Evolutionary conservation across 1,139 yeast species (phyloP).

Genomic region (Taiozyma sp.): DNA sequence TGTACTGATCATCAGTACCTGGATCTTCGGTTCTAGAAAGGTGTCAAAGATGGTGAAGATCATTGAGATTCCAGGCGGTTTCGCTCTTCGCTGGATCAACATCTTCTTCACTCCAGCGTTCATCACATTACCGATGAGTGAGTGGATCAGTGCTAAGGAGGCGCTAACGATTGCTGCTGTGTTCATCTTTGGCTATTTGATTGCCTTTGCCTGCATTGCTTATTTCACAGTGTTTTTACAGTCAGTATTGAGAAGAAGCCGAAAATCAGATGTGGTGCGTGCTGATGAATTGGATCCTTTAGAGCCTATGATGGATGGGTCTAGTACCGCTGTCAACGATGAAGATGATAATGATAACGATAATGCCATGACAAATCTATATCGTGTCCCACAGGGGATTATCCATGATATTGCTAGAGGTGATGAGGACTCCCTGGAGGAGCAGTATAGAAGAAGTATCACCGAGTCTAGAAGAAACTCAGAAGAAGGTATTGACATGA

Average conservation of each 20-base stretch:
- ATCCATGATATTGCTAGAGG: constrained; percentile 20
- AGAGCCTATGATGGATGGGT: constrained; percentile 10
- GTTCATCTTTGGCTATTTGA: constrained; percentile 58
- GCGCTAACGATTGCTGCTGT: constrained; percentile 74
- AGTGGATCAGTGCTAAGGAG: constrained; percentile 58
- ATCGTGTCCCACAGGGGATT: constrained; percentile 15
- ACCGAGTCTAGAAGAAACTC: constrained; percentile 1
- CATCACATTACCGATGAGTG: constrained; percentile 63
- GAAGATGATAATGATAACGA: neutral
- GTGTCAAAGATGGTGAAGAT: constrained; percentile 41
- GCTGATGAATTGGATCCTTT: constrained; percentile 22
- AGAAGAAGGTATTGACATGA: neutral
- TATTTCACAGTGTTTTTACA: constrained; percentile 41
- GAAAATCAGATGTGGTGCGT: constrained; percentile 23
- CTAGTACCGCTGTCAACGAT: constrained; percentile 7
- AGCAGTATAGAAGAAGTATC: constrained; percentile 8
- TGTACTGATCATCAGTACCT: constrained; percentile 36
- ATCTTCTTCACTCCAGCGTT: constrained; percentile 77
- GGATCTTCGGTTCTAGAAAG: constrained; percentile 32
- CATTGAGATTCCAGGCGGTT: constrained; percentile 63
- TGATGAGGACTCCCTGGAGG: constrained; percentile 21
- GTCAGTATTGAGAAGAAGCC: constrained; percentile 23
- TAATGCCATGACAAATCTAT: constrained; percentile 7
- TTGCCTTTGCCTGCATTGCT: constrained; percentile 46
- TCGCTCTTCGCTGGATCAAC: constrained; percentile 72